Percentiles rank a stretch among this genome's conserved stretches.
These are phyloP conservation scores for Colletotrichum cereale DNA, from an alignment of 2,329 filamentous ascomycete genomes.

Conservation along the genomic window DNA sequence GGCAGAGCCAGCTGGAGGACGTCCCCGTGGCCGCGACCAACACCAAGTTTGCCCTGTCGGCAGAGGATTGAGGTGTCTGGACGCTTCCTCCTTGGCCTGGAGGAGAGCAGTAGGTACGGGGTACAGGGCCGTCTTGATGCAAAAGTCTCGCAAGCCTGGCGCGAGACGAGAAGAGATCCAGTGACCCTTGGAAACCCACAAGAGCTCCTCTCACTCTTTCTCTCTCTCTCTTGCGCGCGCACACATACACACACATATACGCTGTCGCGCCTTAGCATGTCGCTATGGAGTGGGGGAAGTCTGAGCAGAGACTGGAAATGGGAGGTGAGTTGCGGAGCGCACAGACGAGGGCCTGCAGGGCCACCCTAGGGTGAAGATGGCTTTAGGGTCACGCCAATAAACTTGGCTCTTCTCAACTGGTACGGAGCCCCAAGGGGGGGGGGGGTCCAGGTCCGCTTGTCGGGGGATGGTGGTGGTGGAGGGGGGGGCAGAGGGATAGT, in stretches of 20 bases:
- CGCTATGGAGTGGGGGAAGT: not conserved
- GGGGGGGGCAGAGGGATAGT: slow-evolving; percentile 22
- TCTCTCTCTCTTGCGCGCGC: not conserved
- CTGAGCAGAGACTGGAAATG: not conserved
- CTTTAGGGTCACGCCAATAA: slow-evolving; percentile 32
- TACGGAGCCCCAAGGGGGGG: slow-evolving; percentile 24
- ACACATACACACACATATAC: too few species aligned
- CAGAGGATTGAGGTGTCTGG: not conserved
- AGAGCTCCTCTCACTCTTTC: slow-evolving; percentile 2
- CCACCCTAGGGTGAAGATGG: slow-evolving; percentile 27
- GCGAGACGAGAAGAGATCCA: slow-evolving; percentile 33
- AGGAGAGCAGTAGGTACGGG: not conserved
- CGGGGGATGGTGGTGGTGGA: slow-evolving; percentile 15
- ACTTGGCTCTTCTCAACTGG: slow-evolving; percentile 31
- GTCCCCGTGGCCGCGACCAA: slow-evolving; percentile 2
- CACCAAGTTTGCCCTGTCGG: not conserved
- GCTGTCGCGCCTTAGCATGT: not conserved
- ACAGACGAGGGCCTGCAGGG: slow-evolving; percentile 37
- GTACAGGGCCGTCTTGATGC: not conserved
- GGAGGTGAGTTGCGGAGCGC: slow-evolving; percentile 16
- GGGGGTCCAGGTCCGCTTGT: slow-evolving; percentile 6
- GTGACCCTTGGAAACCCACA: slow-evolving; percentile 23
- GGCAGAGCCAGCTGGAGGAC: slow-evolving; percentile 12
- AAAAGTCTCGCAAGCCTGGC: too few species aligned
- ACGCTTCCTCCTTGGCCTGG: not conserved